These are phyloP conservation scores for Eutrema yunnanense DNA, from an alignment of 345 rosid species.

Conservation along the genomic window DNA sequence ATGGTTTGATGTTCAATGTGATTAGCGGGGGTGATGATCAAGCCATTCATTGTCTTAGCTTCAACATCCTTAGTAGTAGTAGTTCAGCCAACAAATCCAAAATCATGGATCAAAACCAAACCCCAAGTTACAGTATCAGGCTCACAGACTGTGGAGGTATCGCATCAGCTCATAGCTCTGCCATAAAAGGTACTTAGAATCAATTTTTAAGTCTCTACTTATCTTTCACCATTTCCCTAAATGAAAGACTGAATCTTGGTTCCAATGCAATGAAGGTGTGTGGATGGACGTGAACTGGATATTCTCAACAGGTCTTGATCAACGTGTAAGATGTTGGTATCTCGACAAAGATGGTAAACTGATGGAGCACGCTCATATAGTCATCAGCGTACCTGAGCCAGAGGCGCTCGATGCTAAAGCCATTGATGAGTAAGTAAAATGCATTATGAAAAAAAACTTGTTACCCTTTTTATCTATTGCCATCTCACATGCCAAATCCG, in stretches of 20 bases:
- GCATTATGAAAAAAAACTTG: neutral
- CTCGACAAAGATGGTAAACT: slow-evolving; percentile 43
- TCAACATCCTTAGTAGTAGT: slow-evolving; percentile 16
- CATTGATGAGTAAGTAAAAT: slow-evolving; percentile 46
- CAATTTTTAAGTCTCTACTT: neutral
- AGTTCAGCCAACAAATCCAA: slow-evolving; percentile 17
- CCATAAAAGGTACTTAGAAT: slow-evolving; percentile 61
- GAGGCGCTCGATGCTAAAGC: slow-evolving; percentile 80
- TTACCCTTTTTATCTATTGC: neutral
- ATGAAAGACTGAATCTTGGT: slow-evolving; percentile 15
- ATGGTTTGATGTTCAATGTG: slow-evolving; percentile 38
- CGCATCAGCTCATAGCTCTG: slow-evolving; percentile 75
- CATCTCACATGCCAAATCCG: neutral
- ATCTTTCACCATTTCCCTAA: neutral
- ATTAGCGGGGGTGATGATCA: slow-evolving; percentile 98
- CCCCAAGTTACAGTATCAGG: slow-evolving; percentile 35
- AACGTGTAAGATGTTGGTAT: slow-evolving; percentile 83
- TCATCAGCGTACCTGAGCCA: slow-evolving; percentile 84
- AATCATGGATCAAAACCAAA: slow-evolving; percentile 27
- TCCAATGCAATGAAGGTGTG: slow-evolving; percentile 47
- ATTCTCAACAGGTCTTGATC: slow-evolving; percentile 96
- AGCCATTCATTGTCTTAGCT: slow-evolving; percentile 61
- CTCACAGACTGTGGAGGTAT: slow-evolving; percentile 40
- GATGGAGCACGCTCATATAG: slow-evolving; percentile 45
- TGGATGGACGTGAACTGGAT: slow-evolving; percentile 92